A percentile compares a stretch with the other conserved stretches of the same genome.
phyloP scores from a whole-genome alignment of 495 filamentous ascomycete species.

The Trichoderma virens region DNA sequence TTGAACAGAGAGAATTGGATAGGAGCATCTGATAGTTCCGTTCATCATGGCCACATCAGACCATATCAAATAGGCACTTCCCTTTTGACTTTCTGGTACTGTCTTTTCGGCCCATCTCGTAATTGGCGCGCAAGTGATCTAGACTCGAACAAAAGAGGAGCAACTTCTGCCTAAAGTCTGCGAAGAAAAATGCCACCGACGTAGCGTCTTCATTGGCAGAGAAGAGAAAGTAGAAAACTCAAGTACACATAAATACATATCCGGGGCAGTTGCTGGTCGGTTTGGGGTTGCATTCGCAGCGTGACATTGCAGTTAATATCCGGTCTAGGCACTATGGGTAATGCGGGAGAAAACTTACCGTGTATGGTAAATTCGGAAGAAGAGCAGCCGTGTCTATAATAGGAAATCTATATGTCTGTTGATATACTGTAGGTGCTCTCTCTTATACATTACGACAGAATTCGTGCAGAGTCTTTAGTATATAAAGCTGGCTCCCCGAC shows the following conservation, averaged over 20 bases:
- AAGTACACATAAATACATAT: not conserved
- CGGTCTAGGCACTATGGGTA: not conserved
- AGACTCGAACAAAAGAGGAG: not conserved
- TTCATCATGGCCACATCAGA: no score
- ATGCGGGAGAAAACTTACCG: not conserved
- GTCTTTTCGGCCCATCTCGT: not conserved
- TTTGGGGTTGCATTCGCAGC: not conserved
- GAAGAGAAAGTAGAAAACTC: not conserved
- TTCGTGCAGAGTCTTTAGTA: not conserved
- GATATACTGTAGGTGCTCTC: no score
- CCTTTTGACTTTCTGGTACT: not conserved
- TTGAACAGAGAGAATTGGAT: not conserved
- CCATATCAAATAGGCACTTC: no score
- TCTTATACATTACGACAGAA: no score
- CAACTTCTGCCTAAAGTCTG: not conserved
- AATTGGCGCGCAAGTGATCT: not conserved
- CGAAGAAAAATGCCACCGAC: no score
- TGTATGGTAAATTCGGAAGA: not conserved
- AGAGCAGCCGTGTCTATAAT: no score
- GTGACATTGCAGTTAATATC: not conserved
- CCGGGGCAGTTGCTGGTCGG: not conserved
- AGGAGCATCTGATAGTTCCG: no score
- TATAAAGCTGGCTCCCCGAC: not conserved
- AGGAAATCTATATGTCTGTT: no score
- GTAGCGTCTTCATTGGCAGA: not conserved